Base-by-base conservation (phyloP, 176 grass and related monocot genomes). In the Cenchrus purpureus region DNA sequence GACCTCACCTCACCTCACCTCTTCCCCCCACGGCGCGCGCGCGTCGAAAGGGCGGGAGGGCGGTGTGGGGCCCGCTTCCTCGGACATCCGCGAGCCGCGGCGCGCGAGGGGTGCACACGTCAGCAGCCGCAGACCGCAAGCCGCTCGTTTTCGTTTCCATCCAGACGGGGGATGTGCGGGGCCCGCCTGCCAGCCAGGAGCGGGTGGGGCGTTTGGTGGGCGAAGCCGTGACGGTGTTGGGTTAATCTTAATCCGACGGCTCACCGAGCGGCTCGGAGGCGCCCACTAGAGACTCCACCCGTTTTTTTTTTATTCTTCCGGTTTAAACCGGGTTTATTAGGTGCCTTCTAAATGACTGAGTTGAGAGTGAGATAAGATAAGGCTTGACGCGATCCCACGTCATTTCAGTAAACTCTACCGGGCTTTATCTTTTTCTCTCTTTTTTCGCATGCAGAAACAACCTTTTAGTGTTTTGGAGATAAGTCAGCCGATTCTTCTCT, bases 141-240 rank as follows among this genome's bases (percentile, higher is more conserved):
- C 64, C 65, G 40, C 65, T 82, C 72, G 77, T 55, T 53, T 53
- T 65, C 11, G 71, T 71, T 64, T 37, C 15, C 56, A 25, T 82
- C 54, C 2, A 6, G 34, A 16, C 10, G 20, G 4, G 53, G 10
- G 59, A 40, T 25, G 52, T n/a, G 77, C 43, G 15, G 77, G 71
- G 54, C 78, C 83, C 78, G 9, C 37, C 1, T 25, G 79, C 32
- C 63, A 80, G 78, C 34, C 34, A 3, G 17, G 14, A 8, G 10
- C 10, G 1, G 60, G 73, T 29, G 40, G 44, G 4, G 31, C 2
- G 59, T 14, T 16, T 50, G 75, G 13, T 15, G 44, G 12, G 12
- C 17, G 32, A 54, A 79, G 65, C 9, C 75, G 76, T 79, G 67
- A 53, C 56, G 56, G 20, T 5, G 76, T 29, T 63, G 68, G 68